Evolutionary conservation across 164 flowering plant species (phyloP).

Genomic region (Saururus chinensis): DNA sequence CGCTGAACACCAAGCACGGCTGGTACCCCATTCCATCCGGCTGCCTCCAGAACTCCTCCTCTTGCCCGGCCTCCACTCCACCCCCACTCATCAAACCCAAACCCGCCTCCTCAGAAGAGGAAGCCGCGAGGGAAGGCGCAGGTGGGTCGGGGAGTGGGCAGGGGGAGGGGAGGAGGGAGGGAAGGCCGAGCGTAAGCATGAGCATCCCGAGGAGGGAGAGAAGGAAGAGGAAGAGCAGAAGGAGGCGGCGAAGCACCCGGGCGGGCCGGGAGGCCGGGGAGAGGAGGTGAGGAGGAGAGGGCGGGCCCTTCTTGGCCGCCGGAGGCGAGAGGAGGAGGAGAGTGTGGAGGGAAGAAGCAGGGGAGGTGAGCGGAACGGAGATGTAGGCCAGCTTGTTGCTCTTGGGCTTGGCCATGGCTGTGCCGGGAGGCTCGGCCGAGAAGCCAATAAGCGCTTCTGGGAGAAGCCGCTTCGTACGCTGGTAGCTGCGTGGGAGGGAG

Average conservation of each 20-base stretch:
- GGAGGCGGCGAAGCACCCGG: constrained; percentile 6
- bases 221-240: constrained; percentile 32
- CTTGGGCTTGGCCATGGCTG: constrained; percentile 7
- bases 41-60: constrained; percentile 64
- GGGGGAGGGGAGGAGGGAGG: constrained; percentile 29
- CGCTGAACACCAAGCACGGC: constrained; percentile 62
- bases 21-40: constrained; percentile 76
- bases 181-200: constrained; percentile 27
- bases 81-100: constrained; percentile 2
- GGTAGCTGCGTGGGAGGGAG: background rate
- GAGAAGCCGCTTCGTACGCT: background rate
- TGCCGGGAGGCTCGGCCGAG: too few species aligned
- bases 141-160: constrained; percentile 35
- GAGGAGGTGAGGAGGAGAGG: constrained; percentile 31
- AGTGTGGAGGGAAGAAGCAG: constrained; percentile 38
- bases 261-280: constrained; percentile 23
- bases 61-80: background rate
- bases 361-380: constrained; percentile 33
- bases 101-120: background rate
- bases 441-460: background rate
- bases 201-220: constrained; percentile 45
- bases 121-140: background rate
- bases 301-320: constrained; percentile 26
- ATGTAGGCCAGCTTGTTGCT: constrained; percentile 35
- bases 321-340: constrained; percentile 32